Percentiles rank a stretch among this genome's conserved stretches.
phyloP scores from a whole-genome alignment of 1,139 yeast species.

The Protomyces arabidopsidicola region DNA sequence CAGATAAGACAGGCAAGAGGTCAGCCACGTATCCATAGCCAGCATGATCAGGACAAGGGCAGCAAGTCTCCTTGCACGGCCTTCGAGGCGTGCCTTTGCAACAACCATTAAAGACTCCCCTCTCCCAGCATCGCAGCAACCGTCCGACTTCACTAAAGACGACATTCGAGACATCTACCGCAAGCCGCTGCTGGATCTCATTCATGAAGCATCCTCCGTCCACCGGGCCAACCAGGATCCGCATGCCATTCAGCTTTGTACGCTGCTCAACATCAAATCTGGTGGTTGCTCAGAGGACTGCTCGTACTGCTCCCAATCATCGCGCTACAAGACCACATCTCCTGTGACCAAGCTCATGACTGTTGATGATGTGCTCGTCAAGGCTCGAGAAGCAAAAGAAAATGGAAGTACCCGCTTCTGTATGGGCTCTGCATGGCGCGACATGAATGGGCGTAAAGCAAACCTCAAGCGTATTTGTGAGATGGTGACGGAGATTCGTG shows the following conservation, averaged over 20 bases:
- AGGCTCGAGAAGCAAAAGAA: constrained; percentile 59
- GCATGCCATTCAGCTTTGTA: constrained; percentile 66
- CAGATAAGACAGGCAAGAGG: too few species aligned
- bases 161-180: constrained; percentile 58
- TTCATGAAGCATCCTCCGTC: constrained; percentile 54
- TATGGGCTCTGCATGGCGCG: constrained; percentile 88
- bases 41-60: background rate
- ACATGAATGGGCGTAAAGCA: constrained; percentile 70
- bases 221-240: constrained; percentile 68
- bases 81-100: background rate
- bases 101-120: background rate
- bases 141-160: constrained; percentile 52
- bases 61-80: background rate
- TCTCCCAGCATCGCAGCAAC: background rate
- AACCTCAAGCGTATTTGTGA: constrained; percentile 59
- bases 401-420: constrained; percentile 77
- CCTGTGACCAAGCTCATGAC: constrained; percentile 61
- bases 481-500: constrained; percentile 64
- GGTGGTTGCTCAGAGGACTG: constrained; percentile 85
- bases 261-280: constrained; percentile 66
- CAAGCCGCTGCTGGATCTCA: constrained; percentile 58
- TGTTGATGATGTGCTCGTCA: constrained; percentile 57
- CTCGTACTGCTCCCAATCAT: constrained; percentile 73
- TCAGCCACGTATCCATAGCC: background rate
- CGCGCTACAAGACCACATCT: constrained; percentile 62